Evolutionary conservation across 805 yeast species (phyloP), one percentile per base, ranked within the genome.

Genomic region (Yarrowia osloensis): DNA sequence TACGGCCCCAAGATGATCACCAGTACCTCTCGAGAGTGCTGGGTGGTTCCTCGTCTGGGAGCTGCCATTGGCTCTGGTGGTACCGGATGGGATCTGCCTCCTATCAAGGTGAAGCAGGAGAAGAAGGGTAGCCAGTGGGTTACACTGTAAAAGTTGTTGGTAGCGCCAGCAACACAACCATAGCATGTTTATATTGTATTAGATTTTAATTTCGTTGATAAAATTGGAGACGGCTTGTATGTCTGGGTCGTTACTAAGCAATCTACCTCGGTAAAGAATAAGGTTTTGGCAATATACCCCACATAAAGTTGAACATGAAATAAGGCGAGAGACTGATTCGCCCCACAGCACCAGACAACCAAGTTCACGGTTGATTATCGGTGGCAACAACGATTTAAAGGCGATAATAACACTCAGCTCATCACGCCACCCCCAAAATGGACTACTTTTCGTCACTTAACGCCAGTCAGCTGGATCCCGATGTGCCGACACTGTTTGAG

Each of bases 41-140:
- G 91, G 78, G 97, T 93, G 17, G 87, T 91, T 62, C 98, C 98
- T 0, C 79, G 97, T 67, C 86, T 90, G 74, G 98, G 98, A 4
- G 93, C 96, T 12, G 82, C 86, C 7, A 81, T 88, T 49, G 96
- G 96, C 12, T 82, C 86, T 46, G 97, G 97, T 22, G 90, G 91
- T 24, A 81, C 88, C 29, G 97, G 97, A 9, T 94, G 97, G 96
- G 97, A 94, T 72, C 77, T 94, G 63, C 96, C 95, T 8, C 89
- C 87, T 2, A 80, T 88, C 29, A 88, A 91, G 74, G 95, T 92
- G 2, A 80, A 80, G 1, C 97, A 94, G 75, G 81, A 80, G 68
- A 90, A 88, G 73, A 76, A 80, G 7, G 77, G 82, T 39, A 95
- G 96, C 0, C 80, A 79, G 31, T 94, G 98, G 98, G 79, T 79